A percentile compares a stretch with the other conserved stretches of the same genome.
Conservation (phyloP, 768 basidiomycete species). For the Sarcodon aspratus region DNA sequence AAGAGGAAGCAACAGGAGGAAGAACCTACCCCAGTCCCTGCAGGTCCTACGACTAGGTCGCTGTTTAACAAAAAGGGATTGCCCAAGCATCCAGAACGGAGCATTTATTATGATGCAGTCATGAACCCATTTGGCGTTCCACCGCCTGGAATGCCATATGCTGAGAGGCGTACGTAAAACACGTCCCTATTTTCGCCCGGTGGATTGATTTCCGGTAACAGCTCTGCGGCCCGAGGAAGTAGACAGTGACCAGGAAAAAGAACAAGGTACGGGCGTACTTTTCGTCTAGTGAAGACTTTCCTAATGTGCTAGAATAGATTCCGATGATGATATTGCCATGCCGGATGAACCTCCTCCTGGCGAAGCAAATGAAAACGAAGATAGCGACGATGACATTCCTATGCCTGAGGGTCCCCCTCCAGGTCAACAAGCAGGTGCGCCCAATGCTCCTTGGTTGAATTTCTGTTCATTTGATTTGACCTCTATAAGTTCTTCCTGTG, state of each 20-base stretch:
- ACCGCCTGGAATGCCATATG: conserved; percentile 96
- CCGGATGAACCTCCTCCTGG: conserved; percentile 56
- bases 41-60: conserved; percentile 42
- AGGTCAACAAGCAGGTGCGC: conserved; percentile 8
- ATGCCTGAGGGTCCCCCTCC: conserved; percentile 81
- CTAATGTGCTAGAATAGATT: neutral
- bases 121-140: conserved; percentile 92
- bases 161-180: conserved; percentile 60
- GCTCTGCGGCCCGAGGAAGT: conserved; percentile 53
- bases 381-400: conserved; percentile 75
- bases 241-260: conserved; percentile 50
- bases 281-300: neutral
- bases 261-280: conserved; percentile 1
- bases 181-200: neutral
- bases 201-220: conserved; percentile 14
- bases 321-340: conserved; percentile 54
- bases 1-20: conserved; percentile 31
- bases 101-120: conserved; percentile 85
- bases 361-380: conserved; percentile 27
- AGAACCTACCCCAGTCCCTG: conserved; percentile 29
- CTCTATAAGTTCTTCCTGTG: neutral
- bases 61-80: conserved; percentile 77
- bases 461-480: neutral
- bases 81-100: conserved; percentile 83
- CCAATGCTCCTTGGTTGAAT: neutral